These are phyloP conservation scores for Corymbia calophylla DNA, from an alignment of 441 rosid genomes.

Conservation along the genomic window DNA sequence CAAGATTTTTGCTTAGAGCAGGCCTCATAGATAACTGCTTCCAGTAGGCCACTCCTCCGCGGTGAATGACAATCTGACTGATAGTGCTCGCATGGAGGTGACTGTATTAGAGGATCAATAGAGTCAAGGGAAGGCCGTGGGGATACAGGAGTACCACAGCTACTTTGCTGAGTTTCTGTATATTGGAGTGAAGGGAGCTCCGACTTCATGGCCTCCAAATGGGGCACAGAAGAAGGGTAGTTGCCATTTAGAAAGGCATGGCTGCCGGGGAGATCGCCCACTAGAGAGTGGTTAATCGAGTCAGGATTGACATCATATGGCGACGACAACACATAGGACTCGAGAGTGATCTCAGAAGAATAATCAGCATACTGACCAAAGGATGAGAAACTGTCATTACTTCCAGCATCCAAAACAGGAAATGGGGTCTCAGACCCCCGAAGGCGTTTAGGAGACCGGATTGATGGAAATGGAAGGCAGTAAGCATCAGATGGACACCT, in stretches of 20 bases:
- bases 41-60: slow-evolving; percentile 13
- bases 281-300: background rate
- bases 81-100: slow-evolving; percentile 6
- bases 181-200: slow-evolving; percentile 31
- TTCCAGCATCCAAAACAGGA: slow-evolving; percentile 1
- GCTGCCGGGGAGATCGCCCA: slow-evolving; percentile 5
- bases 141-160: slow-evolving; percentile 1
- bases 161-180: slow-evolving; percentile 5
- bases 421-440: background rate
- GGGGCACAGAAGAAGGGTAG: slow-evolving; percentile 15
- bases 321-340: slow-evolving; percentile 3
- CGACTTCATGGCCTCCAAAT: slow-evolving; percentile 10
- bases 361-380: background rate
- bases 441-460: slow-evolving; percentile 5
- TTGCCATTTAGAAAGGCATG: slow-evolving; percentile 17
- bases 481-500: background rate
- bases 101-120: slow-evolving; percentile 5
- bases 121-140: slow-evolving; percentile 8
- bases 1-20: background rate
- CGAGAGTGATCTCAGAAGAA: background rate
- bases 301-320: background rate
- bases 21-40: slow-evolving; percentile 10
- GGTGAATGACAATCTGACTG: slow-evolving; percentile 4
- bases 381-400: background rate
- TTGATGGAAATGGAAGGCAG: slow-evolving; percentile 1